phyloP scores from a whole-genome alignment of 805 yeast species.

The Candida sphagnicola region DNA sequence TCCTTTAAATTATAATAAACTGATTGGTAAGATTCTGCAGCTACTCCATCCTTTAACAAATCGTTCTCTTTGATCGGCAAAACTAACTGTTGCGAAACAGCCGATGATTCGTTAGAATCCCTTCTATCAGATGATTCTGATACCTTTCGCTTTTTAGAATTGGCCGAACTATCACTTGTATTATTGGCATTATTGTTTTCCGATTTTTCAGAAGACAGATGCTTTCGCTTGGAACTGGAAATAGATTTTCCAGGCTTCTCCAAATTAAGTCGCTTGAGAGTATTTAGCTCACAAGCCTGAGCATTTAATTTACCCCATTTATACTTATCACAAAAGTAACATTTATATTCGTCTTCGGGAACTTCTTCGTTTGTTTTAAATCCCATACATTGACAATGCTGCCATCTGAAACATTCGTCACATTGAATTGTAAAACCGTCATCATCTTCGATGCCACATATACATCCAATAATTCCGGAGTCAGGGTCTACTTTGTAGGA shows the following conservation, averaged over 20 bases:
- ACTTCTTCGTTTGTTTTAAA: conserved; percentile 67
- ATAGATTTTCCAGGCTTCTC: conserved; percentile 15
- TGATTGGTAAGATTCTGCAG: conserved; percentile 48
- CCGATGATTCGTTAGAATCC: not conserved
- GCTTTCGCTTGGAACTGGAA: conserved; percentile 12
- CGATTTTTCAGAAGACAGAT: conserved; percentile 14
- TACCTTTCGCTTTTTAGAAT: conserved; percentile 8
- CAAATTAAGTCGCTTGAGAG: conserved; percentile 25
- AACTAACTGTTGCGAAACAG: not conserved
- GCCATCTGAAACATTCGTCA: conserved; percentile 90
- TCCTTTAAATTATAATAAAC: conserved; percentile 45
- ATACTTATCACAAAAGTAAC: conserved; percentile 65
- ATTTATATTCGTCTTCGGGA: conserved; percentile 72
- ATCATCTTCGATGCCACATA: conserved; percentile 83
- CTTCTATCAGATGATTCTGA: not conserved
- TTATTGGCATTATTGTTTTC: conserved; percentile 2
- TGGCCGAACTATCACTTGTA: not conserved
- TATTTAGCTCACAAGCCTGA: conserved; percentile 24
- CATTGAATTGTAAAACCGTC: conserved; percentile 95
- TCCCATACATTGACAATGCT: conserved; percentile 88
- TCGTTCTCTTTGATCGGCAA: conserved; percentile 44
- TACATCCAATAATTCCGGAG: conserved; percentile 82
- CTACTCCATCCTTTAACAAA: conserved; percentile 33
- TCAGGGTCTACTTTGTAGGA: conserved; percentile 72
- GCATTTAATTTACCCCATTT: conserved; percentile 44